These are phyloP conservation scores for Morella rubra DNA, from an alignment of 306 rosid genomes.

Conservation along the genomic window DNA sequence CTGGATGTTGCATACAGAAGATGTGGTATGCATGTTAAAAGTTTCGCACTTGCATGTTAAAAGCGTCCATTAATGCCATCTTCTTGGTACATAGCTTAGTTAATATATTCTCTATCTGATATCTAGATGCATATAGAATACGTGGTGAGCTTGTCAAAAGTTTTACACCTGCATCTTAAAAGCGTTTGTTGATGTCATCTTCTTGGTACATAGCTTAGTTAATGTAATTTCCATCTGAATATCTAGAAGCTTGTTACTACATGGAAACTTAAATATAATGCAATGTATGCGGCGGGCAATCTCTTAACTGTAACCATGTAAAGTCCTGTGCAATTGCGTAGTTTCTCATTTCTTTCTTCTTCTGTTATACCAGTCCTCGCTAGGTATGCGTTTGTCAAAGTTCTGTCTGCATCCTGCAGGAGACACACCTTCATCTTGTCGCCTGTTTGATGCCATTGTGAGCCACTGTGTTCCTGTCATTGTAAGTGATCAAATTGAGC, in stretches of 20 bases:
- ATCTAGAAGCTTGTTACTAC: conserved; percentile 18
- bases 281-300: conserved; percentile 8
- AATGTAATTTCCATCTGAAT: background rate
- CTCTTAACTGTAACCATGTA: background rate
- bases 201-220: background rate
- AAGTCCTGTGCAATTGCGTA: background rate
- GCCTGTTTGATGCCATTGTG: conserved; percentile 93
- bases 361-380: conserved; percentile 62
- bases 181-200: background rate
- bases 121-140: conserved; percentile 2
- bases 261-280: conserved; percentile 4
- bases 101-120: background rate
- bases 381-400: conserved; percentile 88
- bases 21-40: background rate
- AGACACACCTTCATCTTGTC: conserved; percentile 98
- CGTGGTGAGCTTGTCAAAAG: background rate
- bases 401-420: conserved; percentile 97
- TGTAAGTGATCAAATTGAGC: conserved; percentile 95
- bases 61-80: background rate
- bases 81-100: background rate
- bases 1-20: background rate
- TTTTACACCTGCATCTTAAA: conserved; percentile 11
- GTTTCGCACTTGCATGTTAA: conserved; percentile 10
- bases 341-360: conserved; percentile 20
- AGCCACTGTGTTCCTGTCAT: conserved; percentile 97